Base-by-base conservation (phyloP, 2,329 filamentous ascomycete species). In the Clonostachys rosea region DNA sequence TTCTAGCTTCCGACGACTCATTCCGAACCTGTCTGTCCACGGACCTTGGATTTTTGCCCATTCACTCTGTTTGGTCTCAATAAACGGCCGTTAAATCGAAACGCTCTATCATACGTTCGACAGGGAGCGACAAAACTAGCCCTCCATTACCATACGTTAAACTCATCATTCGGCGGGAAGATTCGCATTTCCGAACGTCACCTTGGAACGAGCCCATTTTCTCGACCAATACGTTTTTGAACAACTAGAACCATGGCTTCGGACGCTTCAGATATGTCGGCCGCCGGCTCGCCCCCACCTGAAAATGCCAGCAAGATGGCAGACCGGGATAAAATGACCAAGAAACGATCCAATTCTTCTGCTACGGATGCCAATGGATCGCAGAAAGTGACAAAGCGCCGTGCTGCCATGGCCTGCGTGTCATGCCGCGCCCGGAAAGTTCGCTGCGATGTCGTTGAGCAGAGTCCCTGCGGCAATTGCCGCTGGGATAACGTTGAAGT, bases 361-460 rank as follows among this genome's bases (percentile, higher is more conserved):
- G 60, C 60, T 33, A 56, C 57, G 8, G 62, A 60, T 17, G 37
- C 11, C 18, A 36, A 47, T 11, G 58, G 58, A 12, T 59, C 67
- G 11, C 62, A 68, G 50, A 83, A 82, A 61, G 59, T 75, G 52
- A 79, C 70, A 46, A 96, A 96, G 70, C 80, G 91, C 59, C 81
- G 91, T 61, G 91, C 91, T n/a, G 90, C 91, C 10, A 88, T 92
- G 57, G 91, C 91, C 16, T 96, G 91, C 65, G 89, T 90, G 52
- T 90, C 87, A 57, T 96, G 91, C 68, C 81, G 91, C 58, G 84
- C 87, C 48, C 84, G 91, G 61, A 96, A 96, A 66, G 91, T 96
- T 40, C 83, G 91, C 48, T 96, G 91, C 72, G 91, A 96, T 71
- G 91, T 96, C 48, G 90, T 94, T 49, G 90, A 95, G 66, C 86